phyloP scores from a whole-genome alignment of 2,329 filamentous ascomycete genomes.

The Fusarium chlamydosporum region DNA sequence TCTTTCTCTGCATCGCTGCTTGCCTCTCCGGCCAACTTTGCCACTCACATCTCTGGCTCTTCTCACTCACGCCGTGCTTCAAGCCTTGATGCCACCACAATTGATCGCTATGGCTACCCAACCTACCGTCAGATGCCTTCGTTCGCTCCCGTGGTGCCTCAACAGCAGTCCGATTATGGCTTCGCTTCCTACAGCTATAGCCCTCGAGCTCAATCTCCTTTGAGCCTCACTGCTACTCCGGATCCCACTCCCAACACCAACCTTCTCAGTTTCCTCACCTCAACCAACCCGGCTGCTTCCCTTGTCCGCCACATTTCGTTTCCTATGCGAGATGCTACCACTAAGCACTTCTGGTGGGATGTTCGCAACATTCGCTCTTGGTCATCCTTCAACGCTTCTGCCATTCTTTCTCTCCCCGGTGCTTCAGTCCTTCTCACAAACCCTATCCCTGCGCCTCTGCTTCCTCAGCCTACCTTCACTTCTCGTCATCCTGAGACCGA shows the following conservation, averaged over 20 bases:
- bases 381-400: conserved; percentile 81
- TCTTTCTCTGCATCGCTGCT: conserved; percentile 66
- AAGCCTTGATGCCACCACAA: conserved; percentile 74
- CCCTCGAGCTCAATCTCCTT: conserved; percentile 63
- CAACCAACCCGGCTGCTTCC: conserved; percentile 83
- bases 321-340: conserved; percentile 74
- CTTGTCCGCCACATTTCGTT: conserved; percentile 85
- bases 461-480: conserved; percentile 70
- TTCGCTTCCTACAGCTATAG: conserved; percentile 59
- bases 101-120: conserved; percentile 84
- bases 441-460: conserved; percentile 72
- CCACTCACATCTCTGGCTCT: conserved; percentile 54
- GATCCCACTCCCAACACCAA: conserved; percentile 73
- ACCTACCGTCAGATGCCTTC: conserved; percentile 81
- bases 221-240: conserved; percentile 59
- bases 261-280: conserved; percentile 82
- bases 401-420: conserved; percentile 79
- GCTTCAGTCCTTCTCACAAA: conserved; percentile 80
- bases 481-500: conserved; percentile 84
- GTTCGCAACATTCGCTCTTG: conserved; percentile 88
- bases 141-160: conserved; percentile 51
- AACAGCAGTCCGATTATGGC: conserved; percentile 58
- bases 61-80: conserved; percentile 70
- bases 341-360: conserved; percentile 96
- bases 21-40: conserved; percentile 74